phyloP scores from a whole-genome alignment of 2,329 filamentous ascomycete genomes.

The Hypoxylon rubiginosum region DNA sequence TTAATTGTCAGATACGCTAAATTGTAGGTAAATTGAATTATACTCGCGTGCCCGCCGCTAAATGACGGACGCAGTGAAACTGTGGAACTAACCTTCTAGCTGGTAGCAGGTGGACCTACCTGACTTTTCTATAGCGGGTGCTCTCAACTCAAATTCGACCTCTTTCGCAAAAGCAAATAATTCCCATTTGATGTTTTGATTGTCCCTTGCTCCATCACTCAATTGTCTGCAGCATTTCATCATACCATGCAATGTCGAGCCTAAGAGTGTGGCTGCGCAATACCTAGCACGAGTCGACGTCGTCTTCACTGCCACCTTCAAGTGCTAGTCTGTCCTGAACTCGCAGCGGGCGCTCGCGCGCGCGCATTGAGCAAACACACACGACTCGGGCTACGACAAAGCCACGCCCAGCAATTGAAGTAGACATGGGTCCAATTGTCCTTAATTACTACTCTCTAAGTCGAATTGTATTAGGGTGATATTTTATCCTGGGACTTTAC shows the following conservation, averaged over 20 bases:
- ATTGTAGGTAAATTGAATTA: not conserved
- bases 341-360: no score
- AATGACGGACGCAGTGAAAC: no score
- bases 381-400: not conserved
- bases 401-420: not conserved
- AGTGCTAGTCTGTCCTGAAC: no score
- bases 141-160: constrained; percentile 3
- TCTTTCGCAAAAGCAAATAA: not conserved
- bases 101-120: not conserved
- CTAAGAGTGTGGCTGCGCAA: not conserved
- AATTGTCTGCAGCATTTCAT: not conserved
- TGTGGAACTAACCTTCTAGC: not conserved
- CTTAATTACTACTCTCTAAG: not conserved
- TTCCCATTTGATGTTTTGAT: not conserved
- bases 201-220: not conserved
- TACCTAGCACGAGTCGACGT: not conserved
- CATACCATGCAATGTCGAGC: not conserved
- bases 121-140: no score
- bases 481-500: not conserved
- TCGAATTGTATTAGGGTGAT: not conserved
- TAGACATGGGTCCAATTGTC: not conserved
- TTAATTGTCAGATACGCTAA: not conserved
- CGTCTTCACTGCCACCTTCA: not conserved
- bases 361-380: not conserved
- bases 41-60: not conserved